Evolutionary conservation across 192 early-diverging fungal genomes (phyloP).

Genomic region (Coemansia sp.): DNA sequence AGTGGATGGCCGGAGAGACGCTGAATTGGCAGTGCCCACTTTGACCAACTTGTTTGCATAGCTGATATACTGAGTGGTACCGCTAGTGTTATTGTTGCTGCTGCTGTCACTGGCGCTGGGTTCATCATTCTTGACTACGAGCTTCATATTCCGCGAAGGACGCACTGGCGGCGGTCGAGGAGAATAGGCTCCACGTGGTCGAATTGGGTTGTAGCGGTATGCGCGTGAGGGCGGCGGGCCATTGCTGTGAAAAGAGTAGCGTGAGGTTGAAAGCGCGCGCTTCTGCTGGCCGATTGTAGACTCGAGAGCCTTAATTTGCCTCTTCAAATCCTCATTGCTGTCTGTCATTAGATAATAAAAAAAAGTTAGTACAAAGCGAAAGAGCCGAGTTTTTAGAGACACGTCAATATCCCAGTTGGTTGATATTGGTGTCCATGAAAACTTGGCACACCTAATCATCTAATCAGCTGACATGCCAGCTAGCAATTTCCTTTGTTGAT

Average conservation of each 20-base stretch:
- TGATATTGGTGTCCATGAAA: no score
- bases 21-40: conserved; percentile 25
- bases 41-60: conserved; percentile 46
- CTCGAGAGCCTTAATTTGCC: conserved; percentile 38
- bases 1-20: neutral
- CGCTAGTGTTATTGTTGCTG: neutral
- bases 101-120: no score
- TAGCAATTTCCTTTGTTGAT: no score
- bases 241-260: conserved; percentile 9
- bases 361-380: no score
- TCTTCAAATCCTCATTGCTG: conserved; percentile 32
- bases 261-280: neutral
- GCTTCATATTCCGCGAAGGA: conserved; percentile 49
- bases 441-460: no score
- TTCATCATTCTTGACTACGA: conserved; percentile 26
- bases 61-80: conserved; percentile 25
- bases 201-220: conserved; percentile 30
- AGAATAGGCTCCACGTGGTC: conserved; percentile 8
- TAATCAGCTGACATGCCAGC: no score
- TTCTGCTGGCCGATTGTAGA: conserved; percentile 26
- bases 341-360: conserved; percentile 19
- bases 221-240: conserved; percentile 3
- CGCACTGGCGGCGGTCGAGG: conserved; percentile 10
- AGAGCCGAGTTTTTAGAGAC: no score
- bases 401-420: no score